Base-by-base conservation (phyloP, 2,329 filamentous ascomycete genomes). In the Fusarium concolor region DNA sequence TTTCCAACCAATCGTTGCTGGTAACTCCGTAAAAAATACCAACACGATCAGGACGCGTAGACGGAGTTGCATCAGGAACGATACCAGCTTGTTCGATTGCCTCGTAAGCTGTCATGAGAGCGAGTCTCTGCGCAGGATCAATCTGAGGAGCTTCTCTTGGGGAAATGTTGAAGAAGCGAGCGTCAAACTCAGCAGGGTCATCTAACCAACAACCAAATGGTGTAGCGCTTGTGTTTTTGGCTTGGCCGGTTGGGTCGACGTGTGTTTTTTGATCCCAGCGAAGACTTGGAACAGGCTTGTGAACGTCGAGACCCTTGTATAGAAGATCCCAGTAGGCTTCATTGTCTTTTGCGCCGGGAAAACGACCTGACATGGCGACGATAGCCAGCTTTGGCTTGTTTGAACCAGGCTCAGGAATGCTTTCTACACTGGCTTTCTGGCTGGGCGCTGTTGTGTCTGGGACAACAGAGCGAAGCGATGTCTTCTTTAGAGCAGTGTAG, bases 1-100 rank as follows among this genome's bases (percentile, higher is more conserved):
- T 88, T 86, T 94, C 92, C 79, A 89, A 85, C 86, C 89, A 94
- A 74, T 94, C 92, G 65, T 94, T 90, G 51, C 89, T 92, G 2
- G 91, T 91, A 74, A 91, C 88, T 26, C 91, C 92, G 65, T 92
- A 93, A 74, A 92, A 94, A 0, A 89, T 90, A 37, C 91, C 92
- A 35, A 93, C 88, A 0, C 83, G 78, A n/a, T 80, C 71, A 0
- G 73, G 67, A 5, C 87, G 86, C 2, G 88, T 90, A 0, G 88
- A 89, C 0, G 88, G 86, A 0, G 87, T 90, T 47, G 86, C 82
- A 71, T 89, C 87, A 1, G 87, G 86, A 2, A 90, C 87, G 63
- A 89, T 86, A 2, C 89, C 89, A 22, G 87, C 87, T 81, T 87
- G 87, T 74, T 92, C 89, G 24, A 92, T 81, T 0, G 89, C 89